phyloP scores from a whole-genome alignment of 1,139 yeast species.

The Casaregolazyma suthepensis region DNA sequence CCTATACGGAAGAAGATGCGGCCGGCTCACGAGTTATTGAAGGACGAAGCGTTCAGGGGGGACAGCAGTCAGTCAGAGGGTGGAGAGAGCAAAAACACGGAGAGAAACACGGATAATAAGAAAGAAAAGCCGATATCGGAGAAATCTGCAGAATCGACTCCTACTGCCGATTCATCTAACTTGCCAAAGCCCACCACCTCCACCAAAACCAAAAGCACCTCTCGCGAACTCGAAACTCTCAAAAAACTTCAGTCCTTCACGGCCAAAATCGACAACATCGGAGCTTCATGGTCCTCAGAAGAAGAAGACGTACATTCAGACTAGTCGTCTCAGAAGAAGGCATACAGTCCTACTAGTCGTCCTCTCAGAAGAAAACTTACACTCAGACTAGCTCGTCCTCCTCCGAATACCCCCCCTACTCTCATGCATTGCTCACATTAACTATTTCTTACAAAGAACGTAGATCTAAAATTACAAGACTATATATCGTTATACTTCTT shows the following conservation, averaged over 20 bases:
- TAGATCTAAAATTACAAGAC: not conserved
- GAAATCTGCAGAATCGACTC: not conserved
- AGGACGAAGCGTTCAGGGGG: slow-evolving; percentile 7
- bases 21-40: slow-evolving; percentile 45
- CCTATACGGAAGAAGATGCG: slow-evolving; percentile 34
- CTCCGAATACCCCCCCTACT: too few species aligned
- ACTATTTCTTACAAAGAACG: not conserved
- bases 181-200: not conserved
- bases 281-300: slow-evolving; percentile 10
- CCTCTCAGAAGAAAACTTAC: slow-evolving; percentile 13
- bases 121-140: slow-evolving; percentile 22
- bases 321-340: slow-evolving; percentile 13
- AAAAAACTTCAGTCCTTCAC: slow-evolving; percentile 11
- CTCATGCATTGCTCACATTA: not conserved
- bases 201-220: not conserved
- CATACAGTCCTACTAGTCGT: slow-evolving; percentile 10
- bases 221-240: slow-evolving; percentile 35
- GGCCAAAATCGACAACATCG: not conserved
- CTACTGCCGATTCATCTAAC: not conserved
- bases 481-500: not conserved
- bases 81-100: slow-evolving; percentile 10
- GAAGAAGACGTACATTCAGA: slow-evolving; percentile 12
- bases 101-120: slow-evolving; percentile 18
- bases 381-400: slow-evolving; percentile 10
- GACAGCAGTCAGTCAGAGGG: too few species aligned